Evolutionary conservation across 495 filamentous ascomycete species (phyloP), one percentile per base, ranked within the genome.

Genomic region (Aspergillus incahuasiensis): DNA sequence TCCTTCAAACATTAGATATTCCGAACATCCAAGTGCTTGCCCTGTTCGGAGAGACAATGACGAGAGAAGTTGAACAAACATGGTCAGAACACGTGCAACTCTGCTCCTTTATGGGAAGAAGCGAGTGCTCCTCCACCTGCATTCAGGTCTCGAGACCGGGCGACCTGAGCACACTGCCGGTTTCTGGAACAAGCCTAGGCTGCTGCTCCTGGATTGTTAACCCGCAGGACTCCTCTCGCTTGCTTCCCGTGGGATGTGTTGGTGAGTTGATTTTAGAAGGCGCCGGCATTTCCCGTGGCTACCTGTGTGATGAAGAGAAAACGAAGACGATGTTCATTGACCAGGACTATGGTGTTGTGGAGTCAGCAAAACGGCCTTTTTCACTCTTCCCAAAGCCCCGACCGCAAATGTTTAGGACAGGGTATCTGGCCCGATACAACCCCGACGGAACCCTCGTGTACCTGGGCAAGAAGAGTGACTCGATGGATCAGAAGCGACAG

Each of bases 211-310:
- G 85, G 85, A 68, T 87, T 54, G 78, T 83, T 24, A 77, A 86
- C 49, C 73, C 81, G 0, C 52, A 55, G 0, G 72, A 87, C 52
- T 74, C 78, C 43, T 57, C 83, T 22, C 48, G 60, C 0, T 73
- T 89, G 13, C 71, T 80, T 22, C 81, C 83, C 0, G 64, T 86
- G 9, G 85, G 85, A 16, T 67, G 69, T 5, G 67, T 83, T 34
- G 86, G 86, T 38, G 86, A 88, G 62, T 60, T 87, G 18, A 59
- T 81, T 3, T 70, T 89, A n/a, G 83, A 86, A 68, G 84, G 84
- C 0, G 79, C 82, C 0, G 67, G 78, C 20, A 64, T 86, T 11
- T 76, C 72, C 6, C 60, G 68, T 0, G 74, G 74, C 0, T 86
- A 86, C 54, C 63, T 86, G 8, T 68, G 78, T 11, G 39, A 69